Percentiles rank a stretch among this genome's conserved stretches.
These are phyloP conservation scores for Myochromella boudieri DNA, from an alignment of 768 basidiomycete species.

Conservation along the genomic window DNA sequence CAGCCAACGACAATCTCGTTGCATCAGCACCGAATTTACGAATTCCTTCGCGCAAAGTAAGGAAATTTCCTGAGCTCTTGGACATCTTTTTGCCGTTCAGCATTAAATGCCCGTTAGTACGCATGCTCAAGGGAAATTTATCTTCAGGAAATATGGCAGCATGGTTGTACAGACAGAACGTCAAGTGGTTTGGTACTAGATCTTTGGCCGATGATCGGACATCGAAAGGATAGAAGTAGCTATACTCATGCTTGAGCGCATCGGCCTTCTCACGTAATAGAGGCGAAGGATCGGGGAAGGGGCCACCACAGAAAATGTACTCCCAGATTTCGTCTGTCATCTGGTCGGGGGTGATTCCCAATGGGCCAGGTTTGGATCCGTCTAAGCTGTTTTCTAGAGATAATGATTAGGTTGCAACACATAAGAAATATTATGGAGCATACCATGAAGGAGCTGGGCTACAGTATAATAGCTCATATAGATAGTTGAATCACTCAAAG, in stretches of 20 bases:
- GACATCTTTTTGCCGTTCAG: constrained; percentile 99
- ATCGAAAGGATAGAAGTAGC: constrained; percentile 98
- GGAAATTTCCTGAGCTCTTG: constrained; percentile 93
- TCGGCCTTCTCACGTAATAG: constrained; percentile 78
- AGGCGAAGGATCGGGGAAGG: constrained; percentile 68
- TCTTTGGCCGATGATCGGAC: constrained; percentile 98
- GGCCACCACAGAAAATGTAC: constrained; percentile 79
- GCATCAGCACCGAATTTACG: constrained; percentile 98
- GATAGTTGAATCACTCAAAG: constrained; percentile 94
- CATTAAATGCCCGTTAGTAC: constrained; percentile 95
- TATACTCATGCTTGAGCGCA: constrained; percentile 84
- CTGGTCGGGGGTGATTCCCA: constrained; percentile 85
- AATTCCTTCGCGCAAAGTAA: constrained; percentile 87
- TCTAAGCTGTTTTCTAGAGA: constrained; percentile 65
- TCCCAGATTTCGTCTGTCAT: constrained; percentile 99
- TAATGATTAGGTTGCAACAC: not conserved
- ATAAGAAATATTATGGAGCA: constrained; percentile 18
- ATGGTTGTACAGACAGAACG: constrained; percentile 93
- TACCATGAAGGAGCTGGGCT: constrained; percentile 86
- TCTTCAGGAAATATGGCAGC: constrained; percentile 91
- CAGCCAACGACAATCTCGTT: constrained; percentile 87
- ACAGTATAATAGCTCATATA: constrained; percentile 99
- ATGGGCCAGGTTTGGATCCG: constrained; percentile 74
- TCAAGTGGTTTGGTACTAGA: constrained; percentile 91
- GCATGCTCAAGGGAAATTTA: constrained; percentile 90